These are phyloP conservation scores for Phialophora macrospora DNA, from an alignment of 2,329 filamentous ascomycete genomes.

Conservation along the genomic window DNA sequence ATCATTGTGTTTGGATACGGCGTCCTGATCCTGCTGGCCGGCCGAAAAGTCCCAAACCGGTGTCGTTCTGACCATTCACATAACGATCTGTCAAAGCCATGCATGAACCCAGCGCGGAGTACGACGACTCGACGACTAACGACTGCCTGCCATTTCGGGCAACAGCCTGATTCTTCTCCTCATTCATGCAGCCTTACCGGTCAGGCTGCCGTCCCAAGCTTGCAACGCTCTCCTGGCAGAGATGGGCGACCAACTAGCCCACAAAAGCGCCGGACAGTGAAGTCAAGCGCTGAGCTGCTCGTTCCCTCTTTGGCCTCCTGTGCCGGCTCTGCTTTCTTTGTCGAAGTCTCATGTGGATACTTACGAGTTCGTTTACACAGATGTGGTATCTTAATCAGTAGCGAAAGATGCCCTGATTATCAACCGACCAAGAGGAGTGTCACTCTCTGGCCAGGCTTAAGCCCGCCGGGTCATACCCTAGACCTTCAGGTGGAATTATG, in stretches of 20 bases:
- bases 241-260: too few species aligned
- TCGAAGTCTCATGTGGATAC: too few species aligned
- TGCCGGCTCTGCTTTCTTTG: neutral
- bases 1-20: conserved; percentile 19
- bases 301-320: neutral
- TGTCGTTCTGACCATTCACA: conserved; percentile 16
- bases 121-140: neutral
- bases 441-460: too few species aligned
- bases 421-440: too few species aligned
- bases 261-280: too few species aligned
- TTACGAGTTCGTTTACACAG: too few species aligned
- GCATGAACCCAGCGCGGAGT: too few species aligned
- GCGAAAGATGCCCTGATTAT: too few species aligned
- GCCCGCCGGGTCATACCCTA: too few species aligned
- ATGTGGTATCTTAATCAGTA: too few species aligned
- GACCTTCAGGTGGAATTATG: neutral
- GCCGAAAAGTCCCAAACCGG: conserved; percentile 23
- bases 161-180: conserved; percentile 1
- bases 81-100: neutral
- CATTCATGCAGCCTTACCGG: neutral
- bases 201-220: neutral
- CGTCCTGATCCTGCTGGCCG: conserved; percentile 11
- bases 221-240: neutral
- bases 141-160: conserved; percentile 8
- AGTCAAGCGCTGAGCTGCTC: too few species aligned